A percentile compares a stretch with the other conserved stretches of the same genome.
Conservation (phyloP, 139 green algal genomes). For the Chlorella sp. region DNA sequence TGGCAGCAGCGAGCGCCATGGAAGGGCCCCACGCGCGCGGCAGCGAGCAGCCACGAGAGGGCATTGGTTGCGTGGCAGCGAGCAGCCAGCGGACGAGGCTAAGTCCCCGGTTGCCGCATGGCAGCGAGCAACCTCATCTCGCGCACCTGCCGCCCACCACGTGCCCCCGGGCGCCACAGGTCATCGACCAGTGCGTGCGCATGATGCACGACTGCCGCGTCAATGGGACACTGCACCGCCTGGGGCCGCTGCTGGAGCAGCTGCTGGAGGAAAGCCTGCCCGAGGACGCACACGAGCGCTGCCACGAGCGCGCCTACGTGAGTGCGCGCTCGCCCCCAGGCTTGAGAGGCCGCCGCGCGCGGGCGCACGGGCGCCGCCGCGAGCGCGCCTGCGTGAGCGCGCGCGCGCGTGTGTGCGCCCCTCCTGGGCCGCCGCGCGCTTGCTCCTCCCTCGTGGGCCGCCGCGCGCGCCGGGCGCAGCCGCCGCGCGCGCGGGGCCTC, state of each 20-base stretch:
- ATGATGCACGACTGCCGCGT: slow-evolving; percentile 43
- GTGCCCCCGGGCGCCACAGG: too few relatives aligned
- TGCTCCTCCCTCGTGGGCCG: background rate
- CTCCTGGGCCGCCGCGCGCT: background rate
- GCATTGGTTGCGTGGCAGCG: too few relatives aligned
- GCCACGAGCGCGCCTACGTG: slow-evolving; percentile 43
- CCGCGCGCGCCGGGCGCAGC: background rate
- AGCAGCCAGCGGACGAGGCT: too few relatives aligned
- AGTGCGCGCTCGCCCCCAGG: background rate
- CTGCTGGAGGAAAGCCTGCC: slow-evolving; percentile 55
- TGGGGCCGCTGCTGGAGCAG: slow-evolving; percentile 22
- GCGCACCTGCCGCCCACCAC: too few relatives aligned
- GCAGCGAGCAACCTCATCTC: too few relatives aligned
- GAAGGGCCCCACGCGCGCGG: too few relatives aligned
- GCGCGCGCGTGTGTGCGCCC: slow-evolving; percentile 23
- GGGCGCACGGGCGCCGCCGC: too few relatives aligned
- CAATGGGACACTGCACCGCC: background rate
- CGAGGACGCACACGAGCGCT: slow-evolving; percentile 54
- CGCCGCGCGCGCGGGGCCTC: background rate
- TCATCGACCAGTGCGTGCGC: slow-evolving; percentile 25
- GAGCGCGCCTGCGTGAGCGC: too few relatives aligned
- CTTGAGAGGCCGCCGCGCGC: too few relatives aligned
- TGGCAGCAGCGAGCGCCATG: too few relatives aligned
- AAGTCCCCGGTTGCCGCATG: too few relatives aligned
- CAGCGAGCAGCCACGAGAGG: too few relatives aligned